Conservation (phyloP, 495 filamentous ascomycete species). For the Thozetella sp. region DNA sequence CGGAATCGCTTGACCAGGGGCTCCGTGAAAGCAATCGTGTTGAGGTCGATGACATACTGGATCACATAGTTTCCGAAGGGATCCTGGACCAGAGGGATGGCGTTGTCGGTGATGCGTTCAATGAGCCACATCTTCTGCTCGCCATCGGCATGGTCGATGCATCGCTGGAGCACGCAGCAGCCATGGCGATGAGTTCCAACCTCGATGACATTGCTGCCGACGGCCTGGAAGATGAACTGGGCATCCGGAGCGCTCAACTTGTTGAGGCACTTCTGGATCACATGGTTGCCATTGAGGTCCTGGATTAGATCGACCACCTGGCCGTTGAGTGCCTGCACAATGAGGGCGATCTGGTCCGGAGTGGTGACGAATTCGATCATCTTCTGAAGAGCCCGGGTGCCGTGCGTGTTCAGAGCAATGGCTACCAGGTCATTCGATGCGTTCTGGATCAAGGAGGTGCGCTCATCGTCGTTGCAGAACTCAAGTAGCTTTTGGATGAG, state of each 20-base stretch:
- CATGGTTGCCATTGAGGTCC: constrained; percentile 96
- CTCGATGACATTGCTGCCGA: constrained; percentile 79
- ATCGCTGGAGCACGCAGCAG: constrained; percentile 96
- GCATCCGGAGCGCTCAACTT: constrained; percentile 80
- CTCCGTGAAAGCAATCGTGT: constrained; percentile 79
- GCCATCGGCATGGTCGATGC: constrained; percentile 95
- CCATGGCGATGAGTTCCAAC: constrained; percentile 98
- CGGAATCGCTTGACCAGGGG: constrained; percentile 79
- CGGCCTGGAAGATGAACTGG: constrained; percentile 94
- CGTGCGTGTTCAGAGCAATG: constrained; percentile 95
- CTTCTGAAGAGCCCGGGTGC: constrained; percentile 94
- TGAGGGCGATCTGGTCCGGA: constrained; percentile 72
- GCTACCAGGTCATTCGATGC: constrained; percentile 81
- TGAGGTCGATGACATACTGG: constrained; percentile 95
- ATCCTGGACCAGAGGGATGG: constrained; percentile 85
- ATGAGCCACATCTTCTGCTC: constrained; percentile 86
- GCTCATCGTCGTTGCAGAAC: constrained; percentile 89
- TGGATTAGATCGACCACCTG: constrained; percentile 92
- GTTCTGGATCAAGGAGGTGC: constrained; percentile 88
- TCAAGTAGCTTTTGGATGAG: constrained; percentile 96
- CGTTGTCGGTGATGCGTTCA: constrained; percentile 78
- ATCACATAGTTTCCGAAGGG: constrained; percentile 98
- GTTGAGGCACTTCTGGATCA: constrained; percentile 98
- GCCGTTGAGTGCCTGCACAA: constrained; percentile 75
- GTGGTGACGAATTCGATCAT: constrained; percentile 98